Conservation (phyloP, 2,329 filamentous ascomycete genomes). For the Trichophyton equinum region DNA sequence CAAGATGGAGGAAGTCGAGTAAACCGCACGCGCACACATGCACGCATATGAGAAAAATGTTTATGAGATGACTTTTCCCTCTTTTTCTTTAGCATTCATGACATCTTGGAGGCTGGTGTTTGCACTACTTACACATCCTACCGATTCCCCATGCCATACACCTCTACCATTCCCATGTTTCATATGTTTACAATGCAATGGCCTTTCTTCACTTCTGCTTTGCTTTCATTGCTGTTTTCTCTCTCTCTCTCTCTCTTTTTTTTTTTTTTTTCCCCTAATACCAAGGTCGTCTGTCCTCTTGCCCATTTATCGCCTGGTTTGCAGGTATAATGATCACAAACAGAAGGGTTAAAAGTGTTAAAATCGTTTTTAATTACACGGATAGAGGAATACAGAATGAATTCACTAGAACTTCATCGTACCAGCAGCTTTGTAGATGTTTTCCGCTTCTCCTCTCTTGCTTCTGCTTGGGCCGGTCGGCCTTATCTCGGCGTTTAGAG, state of each 20-base stretch:
- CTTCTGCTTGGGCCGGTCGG: neutral
- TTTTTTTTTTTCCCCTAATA: neutral
- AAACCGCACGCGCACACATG: neutral
- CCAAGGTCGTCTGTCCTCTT: neutral
- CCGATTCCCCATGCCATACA: neutral
- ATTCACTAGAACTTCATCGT: neutral
- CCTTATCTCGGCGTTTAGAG: neutral
- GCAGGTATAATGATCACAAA: neutral
- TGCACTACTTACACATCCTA: neutral
- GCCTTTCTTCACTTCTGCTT: neutral
- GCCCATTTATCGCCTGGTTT: neutral
- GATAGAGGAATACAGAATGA: slow-evolving; percentile 3
- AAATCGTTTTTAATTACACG: neutral
- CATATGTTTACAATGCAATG: neutral
- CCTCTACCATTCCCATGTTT: neutral
- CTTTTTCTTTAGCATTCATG: slow-evolving; percentile 5
- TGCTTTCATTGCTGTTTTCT: neutral
- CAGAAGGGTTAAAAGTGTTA: neutral
- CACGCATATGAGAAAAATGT: slow-evolving; percentile 2
- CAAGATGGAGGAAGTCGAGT: slow-evolving; percentile 13
- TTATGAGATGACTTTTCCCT: slow-evolving; percentile 1
- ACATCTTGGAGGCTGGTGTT: slow-evolving; percentile 3
- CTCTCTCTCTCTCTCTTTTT: neutral
- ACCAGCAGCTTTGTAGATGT: neutral
- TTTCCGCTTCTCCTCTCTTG: neutral